A percentile compares a stretch with the other conserved stretches of the same genome.
phyloP scores from a whole-genome alignment of 2,329 filamentous ascomycete genomes.

The Elsinoe arachidis region DNA sequence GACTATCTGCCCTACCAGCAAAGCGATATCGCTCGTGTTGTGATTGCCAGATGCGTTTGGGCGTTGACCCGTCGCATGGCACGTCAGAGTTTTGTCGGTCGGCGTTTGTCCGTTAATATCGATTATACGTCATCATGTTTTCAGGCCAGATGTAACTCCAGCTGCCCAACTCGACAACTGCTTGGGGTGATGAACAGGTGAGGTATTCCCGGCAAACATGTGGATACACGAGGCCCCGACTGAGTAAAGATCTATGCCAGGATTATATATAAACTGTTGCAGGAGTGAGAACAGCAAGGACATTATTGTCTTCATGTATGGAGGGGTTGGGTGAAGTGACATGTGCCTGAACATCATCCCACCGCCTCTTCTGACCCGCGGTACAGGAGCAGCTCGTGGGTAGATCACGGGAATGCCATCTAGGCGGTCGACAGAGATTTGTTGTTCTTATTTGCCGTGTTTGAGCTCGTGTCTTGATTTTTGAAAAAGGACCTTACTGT shows the following conservation, averaged over 20 bases:
- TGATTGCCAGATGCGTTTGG: constrained; percentile 3
- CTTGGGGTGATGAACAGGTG: neutral
- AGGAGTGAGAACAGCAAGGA: neutral
- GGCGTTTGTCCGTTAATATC: constrained; percentile 4
- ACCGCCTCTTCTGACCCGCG: neutral
- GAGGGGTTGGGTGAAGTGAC: neutral
- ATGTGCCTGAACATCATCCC: constrained; percentile 8
- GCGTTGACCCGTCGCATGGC: constrained; percentile 1
- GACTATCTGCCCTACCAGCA: neutral
- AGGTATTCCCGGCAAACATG: neutral
- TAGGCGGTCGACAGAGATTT: neutral
- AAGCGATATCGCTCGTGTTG: neutral
- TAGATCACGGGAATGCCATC: constrained; percentile 2
- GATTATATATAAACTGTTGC: neutral
- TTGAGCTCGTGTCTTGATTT: constrained; percentile 10
- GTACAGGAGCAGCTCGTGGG: neutral
- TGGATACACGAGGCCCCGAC: neutral
- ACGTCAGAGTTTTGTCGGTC: neutral
- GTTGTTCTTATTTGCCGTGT: constrained; percentile 2
- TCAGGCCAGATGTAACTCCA: neutral
- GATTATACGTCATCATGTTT: constrained; percentile 1
- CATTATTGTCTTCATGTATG: neutral
- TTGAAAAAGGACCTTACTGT: neutral
- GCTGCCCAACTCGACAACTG: neutral
- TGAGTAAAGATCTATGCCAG: neutral